Evolutionary conservation across 208 protist genomes (phyloP).

Genomic region (Wallacemonas rigidus): DNA sequence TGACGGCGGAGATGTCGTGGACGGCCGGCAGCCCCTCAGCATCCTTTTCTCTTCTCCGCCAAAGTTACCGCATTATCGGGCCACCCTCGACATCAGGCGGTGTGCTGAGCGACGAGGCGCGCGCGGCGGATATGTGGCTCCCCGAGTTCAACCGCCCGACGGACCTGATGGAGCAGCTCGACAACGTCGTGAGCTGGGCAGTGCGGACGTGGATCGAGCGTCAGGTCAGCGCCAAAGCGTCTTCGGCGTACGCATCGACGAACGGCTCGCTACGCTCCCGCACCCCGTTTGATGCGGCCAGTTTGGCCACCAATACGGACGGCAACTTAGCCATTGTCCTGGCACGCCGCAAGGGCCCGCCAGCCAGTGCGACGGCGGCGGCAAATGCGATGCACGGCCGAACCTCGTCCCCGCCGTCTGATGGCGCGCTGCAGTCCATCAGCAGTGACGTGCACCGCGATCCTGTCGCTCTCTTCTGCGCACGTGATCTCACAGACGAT

Average conservation of each 20-base stretch:
- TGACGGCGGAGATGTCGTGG: slow-evolving; percentile 18
- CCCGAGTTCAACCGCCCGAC: slow-evolving; percentile 26
- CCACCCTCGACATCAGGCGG: too few relatives aligned
- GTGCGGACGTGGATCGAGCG: slow-evolving; percentile 27
- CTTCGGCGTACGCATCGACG: neutral
- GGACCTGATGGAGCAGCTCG: slow-evolving; percentile 24
- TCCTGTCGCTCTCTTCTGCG: slow-evolving; percentile 23
- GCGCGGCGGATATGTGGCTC: neutral
- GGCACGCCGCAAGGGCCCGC: slow-evolving; percentile 6
- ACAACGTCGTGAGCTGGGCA: slow-evolving; percentile 23
- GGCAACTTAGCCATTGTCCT: neutral
- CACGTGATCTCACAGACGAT: slow-evolving; percentile 24
- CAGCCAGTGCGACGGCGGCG: neutral
- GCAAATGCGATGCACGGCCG: neutral
- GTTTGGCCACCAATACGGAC: neutral
- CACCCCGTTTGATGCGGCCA: neutral
- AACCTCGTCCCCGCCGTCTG: neutral
- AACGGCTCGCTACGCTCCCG: neutral
- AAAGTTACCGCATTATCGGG: neutral
- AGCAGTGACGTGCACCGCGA: neutral
- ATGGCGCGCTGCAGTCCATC: neutral
- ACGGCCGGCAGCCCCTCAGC: neutral
- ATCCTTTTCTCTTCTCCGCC: slow-evolving; percentile 8
- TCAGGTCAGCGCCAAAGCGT: slow-evolving; percentile 1
- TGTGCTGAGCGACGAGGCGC: neutral